These are phyloP conservation scores for Phytophthora megakarya DNA, from an alignment of 352 stramenopile species.

Conservation along the genomic window DNA sequence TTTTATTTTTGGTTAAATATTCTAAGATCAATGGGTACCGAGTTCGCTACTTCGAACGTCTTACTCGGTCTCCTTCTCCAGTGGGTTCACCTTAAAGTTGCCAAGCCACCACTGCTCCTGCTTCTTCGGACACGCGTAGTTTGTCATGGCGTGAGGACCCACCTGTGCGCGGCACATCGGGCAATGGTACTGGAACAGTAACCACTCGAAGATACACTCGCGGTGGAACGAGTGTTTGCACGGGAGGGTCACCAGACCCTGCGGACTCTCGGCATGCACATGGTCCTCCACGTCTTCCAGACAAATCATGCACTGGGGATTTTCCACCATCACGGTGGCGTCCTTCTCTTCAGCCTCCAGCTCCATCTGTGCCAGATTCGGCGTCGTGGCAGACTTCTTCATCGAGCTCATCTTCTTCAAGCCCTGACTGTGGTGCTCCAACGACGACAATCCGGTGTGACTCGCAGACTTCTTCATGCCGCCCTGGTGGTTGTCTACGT, in stretches of 20 bases:
- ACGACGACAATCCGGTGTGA: constrained; percentile 35
- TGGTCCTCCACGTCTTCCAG: constrained; percentile 39
- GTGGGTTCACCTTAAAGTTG: constrained; percentile 60
- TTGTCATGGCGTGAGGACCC: constrained; percentile 59
- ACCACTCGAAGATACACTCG: constrained; percentile 78
- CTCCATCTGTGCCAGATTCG: constrained; percentile 36
- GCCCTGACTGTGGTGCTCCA: constrained; percentile 30
- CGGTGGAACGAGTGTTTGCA: constrained; percentile 80
- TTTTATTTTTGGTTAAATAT: constrained; percentile 23
- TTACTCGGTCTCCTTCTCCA: constrained; percentile 33
- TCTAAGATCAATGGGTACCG: not conserved
- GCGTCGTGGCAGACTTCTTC: constrained; percentile 34
- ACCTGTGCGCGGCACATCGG: constrained; percentile 65
- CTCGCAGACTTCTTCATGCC: constrained; percentile 41
- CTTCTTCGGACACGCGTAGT: constrained; percentile 59
- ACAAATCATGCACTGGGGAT: constrained; percentile 49
- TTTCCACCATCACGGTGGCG: constrained; percentile 28
- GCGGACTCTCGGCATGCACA: constrained; percentile 24
- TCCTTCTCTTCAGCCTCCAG: constrained; percentile 36
- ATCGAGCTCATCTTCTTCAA: constrained; percentile 35
- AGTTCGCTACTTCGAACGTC: not conserved
- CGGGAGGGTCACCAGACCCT: constrained; percentile 49
- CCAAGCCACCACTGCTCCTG: constrained; percentile 69
- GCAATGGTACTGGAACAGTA: constrained; percentile 74
- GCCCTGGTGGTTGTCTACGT: constrained; percentile 62